Percentiles rank a stretch among this genome's conserved stretches.
phyloP scores from a whole-genome alignment of 768 basidiomycete genomes.

The Megacollybia marginata region DNA sequence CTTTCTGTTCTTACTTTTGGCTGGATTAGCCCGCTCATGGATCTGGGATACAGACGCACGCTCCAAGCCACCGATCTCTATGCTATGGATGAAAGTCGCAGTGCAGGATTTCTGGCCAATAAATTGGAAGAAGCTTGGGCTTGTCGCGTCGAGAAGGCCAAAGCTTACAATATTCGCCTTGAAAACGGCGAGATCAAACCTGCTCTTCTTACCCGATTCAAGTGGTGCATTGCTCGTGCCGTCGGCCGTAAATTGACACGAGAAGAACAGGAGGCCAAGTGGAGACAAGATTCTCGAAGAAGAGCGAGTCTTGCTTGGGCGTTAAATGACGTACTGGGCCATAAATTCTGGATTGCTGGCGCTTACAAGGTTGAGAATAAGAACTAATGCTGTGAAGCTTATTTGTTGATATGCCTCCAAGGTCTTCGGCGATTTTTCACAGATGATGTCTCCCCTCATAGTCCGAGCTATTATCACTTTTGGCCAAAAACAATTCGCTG shows the following conservation, averaged over 20 bases:
- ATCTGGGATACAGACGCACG: slow-evolving; percentile 63
- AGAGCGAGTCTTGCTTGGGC: slow-evolving; percentile 51
- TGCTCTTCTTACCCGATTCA: slow-evolving; percentile 23
- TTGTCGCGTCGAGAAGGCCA: slow-evolving; percentile 36
- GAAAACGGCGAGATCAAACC: slow-evolving; percentile 37
- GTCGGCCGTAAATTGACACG: slow-evolving; percentile 18
- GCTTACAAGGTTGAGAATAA: slow-evolving; percentile 40
- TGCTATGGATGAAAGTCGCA: slow-evolving; percentile 48
- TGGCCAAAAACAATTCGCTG: neutral
- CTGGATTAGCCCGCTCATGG: slow-evolving; percentile 61
- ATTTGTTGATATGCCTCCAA: slow-evolving; percentile 13
- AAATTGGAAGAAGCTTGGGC: slow-evolving; percentile 52
- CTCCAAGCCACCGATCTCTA: slow-evolving; percentile 71
- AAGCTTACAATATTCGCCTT: slow-evolving; percentile 49
- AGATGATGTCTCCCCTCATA: slow-evolving; percentile 56
- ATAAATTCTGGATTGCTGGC: slow-evolving; percentile 58
- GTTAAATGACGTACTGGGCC: slow-evolving; percentile 52
- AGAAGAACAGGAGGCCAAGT: slow-evolving; percentile 37
- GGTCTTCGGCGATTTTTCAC: slow-evolving; percentile 54
- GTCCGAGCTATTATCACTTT: slow-evolving; percentile 34
- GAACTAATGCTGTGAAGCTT: neutral
- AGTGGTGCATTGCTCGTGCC: slow-evolving; percentile 33
- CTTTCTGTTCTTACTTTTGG: slow-evolving; percentile 54
- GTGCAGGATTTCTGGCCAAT: slow-evolving; percentile 41
- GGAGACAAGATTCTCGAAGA: slow-evolving; percentile 29